Evolutionary conservation across 2,329 filamentous ascomycete genomes (phyloP).

Genomic region (Orbilia blumenaviensis): DNA sequence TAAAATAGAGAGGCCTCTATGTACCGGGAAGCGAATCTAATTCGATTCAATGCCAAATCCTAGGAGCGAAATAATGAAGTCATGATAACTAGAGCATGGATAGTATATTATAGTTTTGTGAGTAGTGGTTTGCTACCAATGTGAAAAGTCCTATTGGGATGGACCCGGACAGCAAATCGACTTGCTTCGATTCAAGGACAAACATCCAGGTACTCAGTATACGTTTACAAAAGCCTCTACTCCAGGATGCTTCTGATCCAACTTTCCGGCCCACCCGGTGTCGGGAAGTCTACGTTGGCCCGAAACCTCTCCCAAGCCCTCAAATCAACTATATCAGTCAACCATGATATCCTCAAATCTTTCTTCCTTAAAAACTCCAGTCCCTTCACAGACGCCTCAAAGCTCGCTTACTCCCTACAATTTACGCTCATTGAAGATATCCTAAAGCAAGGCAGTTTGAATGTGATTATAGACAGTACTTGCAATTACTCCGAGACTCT

Average conservation of each 20-base stretch:
- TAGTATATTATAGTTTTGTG: no score
- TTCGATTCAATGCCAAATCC: no score
- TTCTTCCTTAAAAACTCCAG: conserved; percentile 58
- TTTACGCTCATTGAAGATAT: conserved; percentile 60
- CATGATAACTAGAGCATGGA: no score
- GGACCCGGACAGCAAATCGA: no score
- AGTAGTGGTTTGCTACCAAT: no score
- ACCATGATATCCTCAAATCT: conserved; percentile 61
- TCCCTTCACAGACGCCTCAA: conserved; percentile 59
- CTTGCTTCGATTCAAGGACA: no score
- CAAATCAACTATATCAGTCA: conserved; percentile 59
- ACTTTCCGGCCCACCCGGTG: conserved; percentile 58
- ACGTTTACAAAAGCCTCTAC: no score
- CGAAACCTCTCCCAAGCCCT: conserved; percentile 49
- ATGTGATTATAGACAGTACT: conserved; percentile 61
- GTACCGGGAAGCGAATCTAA: no score
- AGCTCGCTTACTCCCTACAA: conserved; percentile 60
- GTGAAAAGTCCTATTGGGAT: no score
- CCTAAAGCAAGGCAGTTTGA: conserved; percentile 60
- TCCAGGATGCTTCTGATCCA: not conserved
- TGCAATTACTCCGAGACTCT: conserved; percentile 60
- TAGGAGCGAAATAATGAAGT: no score
- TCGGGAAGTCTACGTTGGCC: conserved; percentile 61
- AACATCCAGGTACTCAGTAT: no score
- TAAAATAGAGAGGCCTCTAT: no score